Evolutionary conservation across 495 filamentous ascomycete genomes (phyloP).

Genomic region (Hyphodiscus hymeniophilus): DNA sequence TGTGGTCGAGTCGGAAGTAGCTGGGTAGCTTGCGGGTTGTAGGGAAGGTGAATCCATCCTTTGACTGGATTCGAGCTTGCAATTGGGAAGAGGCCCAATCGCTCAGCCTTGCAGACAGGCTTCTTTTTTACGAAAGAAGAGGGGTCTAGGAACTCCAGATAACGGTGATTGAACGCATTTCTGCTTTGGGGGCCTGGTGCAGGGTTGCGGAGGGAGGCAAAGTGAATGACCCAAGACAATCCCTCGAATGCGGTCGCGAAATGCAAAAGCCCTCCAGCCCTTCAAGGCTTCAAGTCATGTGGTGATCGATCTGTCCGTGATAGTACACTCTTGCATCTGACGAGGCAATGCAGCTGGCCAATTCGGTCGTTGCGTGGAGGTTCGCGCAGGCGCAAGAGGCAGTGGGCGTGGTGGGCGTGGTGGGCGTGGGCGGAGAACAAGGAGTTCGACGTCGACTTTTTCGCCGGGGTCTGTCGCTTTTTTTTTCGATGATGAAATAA

Average conservation of each 20-base stretch:
- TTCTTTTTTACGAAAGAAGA: constrained; percentile 5
- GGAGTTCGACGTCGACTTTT: too few species aligned
- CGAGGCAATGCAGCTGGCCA: constrained; percentile 13
- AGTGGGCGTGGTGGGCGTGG: too few species aligned
- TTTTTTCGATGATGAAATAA: too few species aligned
- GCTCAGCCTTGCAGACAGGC: constrained; percentile 14
- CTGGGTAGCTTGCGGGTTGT: constrained; percentile 1
- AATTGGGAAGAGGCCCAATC: constrained; percentile 17
- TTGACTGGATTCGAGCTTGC: constrained; percentile 5
- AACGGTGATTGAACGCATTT: constrained; percentile 17
- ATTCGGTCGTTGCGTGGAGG: constrained; percentile 9
- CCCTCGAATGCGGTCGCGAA: background rate
- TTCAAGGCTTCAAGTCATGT: constrained; percentile 15
- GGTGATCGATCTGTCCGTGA: constrained; percentile 1
- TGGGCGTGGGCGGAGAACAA: too few species aligned
- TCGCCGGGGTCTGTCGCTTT: too few species aligned
- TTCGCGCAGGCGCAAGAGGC: too few species aligned
- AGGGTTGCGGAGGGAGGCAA: background rate
- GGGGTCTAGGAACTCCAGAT: constrained; percentile 11
- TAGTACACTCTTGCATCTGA: constrained; percentile 12
- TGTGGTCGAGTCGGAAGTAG: background rate
- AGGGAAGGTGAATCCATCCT: background rate
- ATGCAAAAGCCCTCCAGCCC: background rate
- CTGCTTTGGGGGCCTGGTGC: constrained; percentile 5
- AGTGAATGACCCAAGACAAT: background rate